Base-by-base conservation (phyloP, 352 stramenopile species). In the Pythium apleroticum region DNA sequence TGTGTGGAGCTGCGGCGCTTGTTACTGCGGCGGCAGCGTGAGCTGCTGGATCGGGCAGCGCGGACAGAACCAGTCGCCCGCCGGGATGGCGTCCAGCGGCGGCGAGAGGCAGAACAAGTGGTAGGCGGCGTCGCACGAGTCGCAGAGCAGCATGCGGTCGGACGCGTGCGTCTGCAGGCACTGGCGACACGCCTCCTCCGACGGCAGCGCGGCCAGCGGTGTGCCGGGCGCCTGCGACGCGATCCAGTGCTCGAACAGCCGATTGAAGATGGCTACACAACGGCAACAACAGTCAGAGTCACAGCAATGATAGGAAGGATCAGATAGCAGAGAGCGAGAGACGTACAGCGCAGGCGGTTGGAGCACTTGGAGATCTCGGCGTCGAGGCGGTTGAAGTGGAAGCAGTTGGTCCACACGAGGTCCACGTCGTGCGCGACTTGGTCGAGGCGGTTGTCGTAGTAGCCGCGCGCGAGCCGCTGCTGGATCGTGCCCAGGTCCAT, bases 401-500 rank as follows among this genome's bases (percentile, higher is more conserved):
- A 94, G 63, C 88, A 95, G 60, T 96, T 96, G 30, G 78, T 75
- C 87, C 88, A 95, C 24, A 96, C 84, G 20, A 89, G 78, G 46
- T 86, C 81, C 41, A 93, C 76, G 52, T 96, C 86, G 2, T 66
- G 72, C n/a, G 83, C 59, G 3, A 91, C 60, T 22, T 81, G 74
- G 31, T 89, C 69, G 19, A 78, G 82, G 4, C 74, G 76, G 30
- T 83, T 62, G 28, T 89, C 74, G 57, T 94, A 93, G 45, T 76
- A 81, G 1, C 84, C 84, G 15, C 75, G 69, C 11, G 31, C 65
- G 31, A 98, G 74, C 20, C 92, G 88, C 28, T 79, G 74, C 22
- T 84, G 87, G 39, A 98, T 81, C 25, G 95, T 98, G 6, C 84
- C 84, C 5, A 98, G 69, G 69, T 98, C 94, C 89, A 98, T 98